Evolutionary conservation across 1,284 basidiomycete genomes (phyloP).

Genomic region (Exobasidium rhododendri): DNA sequence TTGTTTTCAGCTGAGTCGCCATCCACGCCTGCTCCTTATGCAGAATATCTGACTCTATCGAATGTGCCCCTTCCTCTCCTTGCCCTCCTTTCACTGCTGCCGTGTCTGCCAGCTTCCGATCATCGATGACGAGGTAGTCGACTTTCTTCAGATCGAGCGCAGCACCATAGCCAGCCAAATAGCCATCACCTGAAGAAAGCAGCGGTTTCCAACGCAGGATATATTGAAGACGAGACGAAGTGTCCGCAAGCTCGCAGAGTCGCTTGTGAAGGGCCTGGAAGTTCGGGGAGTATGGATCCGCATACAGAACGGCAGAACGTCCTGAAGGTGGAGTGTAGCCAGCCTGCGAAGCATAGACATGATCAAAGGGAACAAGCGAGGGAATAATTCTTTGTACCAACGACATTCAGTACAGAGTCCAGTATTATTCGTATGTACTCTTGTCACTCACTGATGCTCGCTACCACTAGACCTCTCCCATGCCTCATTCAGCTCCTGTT

Average conservation of each 20-base stretch:
- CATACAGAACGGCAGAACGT: constrained; percentile 37
- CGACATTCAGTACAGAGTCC: too few species aligned
- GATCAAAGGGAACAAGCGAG: not conserved
- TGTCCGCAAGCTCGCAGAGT: constrained; percentile 23
- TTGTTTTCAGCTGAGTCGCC: constrained; percentile 15
- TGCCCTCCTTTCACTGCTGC: not conserved
- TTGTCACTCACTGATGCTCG: not conserved
- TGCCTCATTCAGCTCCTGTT: constrained; percentile 22
- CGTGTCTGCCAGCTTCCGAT: constrained; percentile 31
- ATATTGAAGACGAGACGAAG: constrained; percentile 24
- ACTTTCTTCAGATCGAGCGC: constrained; percentile 91
- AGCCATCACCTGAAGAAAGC: constrained; percentile 24
- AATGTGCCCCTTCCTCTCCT: not conserved
- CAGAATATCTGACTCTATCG: constrained; percentile 3
- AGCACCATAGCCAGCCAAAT: constrained; percentile 84
- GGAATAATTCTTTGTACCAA: not conserved
- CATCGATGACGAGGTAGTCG: constrained; percentile 80
- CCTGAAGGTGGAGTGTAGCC: not conserved
- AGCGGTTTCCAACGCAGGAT: constrained; percentile 52
- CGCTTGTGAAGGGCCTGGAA: constrained; percentile 31
- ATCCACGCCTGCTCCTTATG: constrained; percentile 18
- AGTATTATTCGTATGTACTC: too few species aligned
- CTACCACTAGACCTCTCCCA: not conserved
- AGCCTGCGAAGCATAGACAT: not conserved
- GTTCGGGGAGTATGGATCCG: constrained; percentile 40